Evolutionary conservation across 371 early-diverging fungal genomes (phyloP).

Genomic region (Nematocida sp.): DNA sequence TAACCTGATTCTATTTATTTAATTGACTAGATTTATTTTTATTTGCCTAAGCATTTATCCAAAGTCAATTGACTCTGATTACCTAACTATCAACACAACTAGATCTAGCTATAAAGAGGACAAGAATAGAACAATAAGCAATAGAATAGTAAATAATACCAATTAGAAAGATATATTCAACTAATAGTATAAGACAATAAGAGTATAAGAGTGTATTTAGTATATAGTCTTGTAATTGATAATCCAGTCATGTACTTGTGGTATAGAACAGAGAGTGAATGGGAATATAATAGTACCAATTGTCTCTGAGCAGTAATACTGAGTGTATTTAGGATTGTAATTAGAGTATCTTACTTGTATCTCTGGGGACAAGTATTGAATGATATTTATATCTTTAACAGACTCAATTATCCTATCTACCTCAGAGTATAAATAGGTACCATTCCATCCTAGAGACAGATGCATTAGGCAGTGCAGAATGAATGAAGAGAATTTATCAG

Average conservation of each 20-base stretch:
- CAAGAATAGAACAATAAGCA: too few relatives aligned
- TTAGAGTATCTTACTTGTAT: conserved; percentile 1
- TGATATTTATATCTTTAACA: not conserved
- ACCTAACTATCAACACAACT: too few relatives aligned
- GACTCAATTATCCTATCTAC: not conserved
- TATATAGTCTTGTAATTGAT: not conserved
- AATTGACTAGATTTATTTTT: too few relatives aligned
- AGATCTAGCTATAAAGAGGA: too few relatives aligned
- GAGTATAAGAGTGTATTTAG: too few relatives aligned
- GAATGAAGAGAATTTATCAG: not conserved
- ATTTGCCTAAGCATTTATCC: too few relatives aligned
- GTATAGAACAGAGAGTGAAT: not conserved
- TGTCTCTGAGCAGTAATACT: not conserved
- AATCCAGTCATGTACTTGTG: not conserved
- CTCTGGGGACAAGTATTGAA: not conserved
- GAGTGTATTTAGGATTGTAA: not conserved
- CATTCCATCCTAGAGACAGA: not conserved
- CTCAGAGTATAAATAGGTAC: not conserved
- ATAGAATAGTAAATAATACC: too few relatives aligned
- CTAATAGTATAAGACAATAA: too few relatives aligned
- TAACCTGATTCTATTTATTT: too few relatives aligned
- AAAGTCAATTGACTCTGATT: too few relatives aligned
- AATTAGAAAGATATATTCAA: too few relatives aligned
- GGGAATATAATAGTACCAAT: not conserved
- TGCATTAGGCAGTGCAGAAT: not conserved